These are phyloP conservation scores for Talaromyces sp. DNA, from an alignment of 2,329 filamentous ascomycete species.

Conservation along the genomic window DNA sequence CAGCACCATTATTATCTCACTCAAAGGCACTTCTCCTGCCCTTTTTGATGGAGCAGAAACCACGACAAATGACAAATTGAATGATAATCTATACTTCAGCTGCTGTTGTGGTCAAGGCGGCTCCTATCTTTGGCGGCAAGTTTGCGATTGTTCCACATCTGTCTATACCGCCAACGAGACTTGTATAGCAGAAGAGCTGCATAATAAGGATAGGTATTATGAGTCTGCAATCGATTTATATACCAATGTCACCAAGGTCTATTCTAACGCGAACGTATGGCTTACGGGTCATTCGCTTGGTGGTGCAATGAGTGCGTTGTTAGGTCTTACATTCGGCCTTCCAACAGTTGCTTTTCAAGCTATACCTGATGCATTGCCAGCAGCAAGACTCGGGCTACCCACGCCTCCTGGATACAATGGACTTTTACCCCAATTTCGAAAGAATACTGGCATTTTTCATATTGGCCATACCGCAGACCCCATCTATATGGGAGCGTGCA, in stretches of 20 bases:
- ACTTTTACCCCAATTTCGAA: constrained; percentile 64
- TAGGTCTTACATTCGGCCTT: constrained; percentile 88
- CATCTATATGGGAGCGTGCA: constrained; percentile 90
- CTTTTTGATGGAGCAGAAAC: constrained; percentile 96
- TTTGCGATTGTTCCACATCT: constrained; percentile 85
- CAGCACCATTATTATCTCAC: constrained; percentile 79
- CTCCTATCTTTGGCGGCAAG: constrained; percentile 82
- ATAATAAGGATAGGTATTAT: constrained; percentile 86
- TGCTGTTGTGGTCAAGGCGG: constrained; percentile 96
- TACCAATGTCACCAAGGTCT: constrained; percentile 84
- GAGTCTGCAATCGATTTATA: constrained; percentile 84
- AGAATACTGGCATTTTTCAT: constrained; percentile 76
- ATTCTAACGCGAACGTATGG: constrained; percentile 82
- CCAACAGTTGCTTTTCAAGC: constrained; percentile 92
- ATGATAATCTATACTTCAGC: constrained; percentile 96
- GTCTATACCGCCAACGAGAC: constrained; percentile 91
- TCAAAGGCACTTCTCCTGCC: constrained; percentile 87
- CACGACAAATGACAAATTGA: constrained; percentile 94
- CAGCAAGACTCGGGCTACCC: constrained; percentile 77
- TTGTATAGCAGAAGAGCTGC: constrained; percentile 72
- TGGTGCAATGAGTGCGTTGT: constrained; percentile 77
- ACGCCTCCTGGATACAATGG: constrained; percentile 75
- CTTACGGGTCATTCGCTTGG: constrained; percentile 88
- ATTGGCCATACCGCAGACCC: constrained; percentile 96
- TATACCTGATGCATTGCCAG: constrained; percentile 84